These are phyloP conservation scores for Colletotrichum noveboracense DNA, from an alignment of 2,329 filamentous ascomycete species.

Conservation along the genomic window DNA sequence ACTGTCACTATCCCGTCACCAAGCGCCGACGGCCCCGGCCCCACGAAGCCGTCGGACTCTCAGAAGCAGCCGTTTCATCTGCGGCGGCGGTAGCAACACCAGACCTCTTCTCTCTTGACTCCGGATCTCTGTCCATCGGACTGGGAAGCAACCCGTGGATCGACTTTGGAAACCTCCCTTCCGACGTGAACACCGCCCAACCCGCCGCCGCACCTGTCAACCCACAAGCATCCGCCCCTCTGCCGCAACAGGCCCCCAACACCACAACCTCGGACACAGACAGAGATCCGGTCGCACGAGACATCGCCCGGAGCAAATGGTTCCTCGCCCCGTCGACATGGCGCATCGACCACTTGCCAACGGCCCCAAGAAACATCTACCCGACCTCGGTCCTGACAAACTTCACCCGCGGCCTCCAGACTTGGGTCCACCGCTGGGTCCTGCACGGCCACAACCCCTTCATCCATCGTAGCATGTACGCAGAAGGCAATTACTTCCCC, in stretches of 20 bases:
- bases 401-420: slow-evolving; percentile 26
- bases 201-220: background rate
- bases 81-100: background rate
- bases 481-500: slow-evolving; percentile 21
- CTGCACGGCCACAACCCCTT: slow-evolving; percentile 27
- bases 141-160: background rate
- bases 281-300: background rate
- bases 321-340: slow-evolving; percentile 24
- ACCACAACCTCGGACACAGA: background rate
- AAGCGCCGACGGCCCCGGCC: background rate
- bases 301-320: slow-evolving; percentile 2
- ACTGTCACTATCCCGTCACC: slow-evolving; percentile 24
- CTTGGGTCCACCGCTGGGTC: slow-evolving; percentile 30
- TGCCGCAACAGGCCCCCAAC: background rate
- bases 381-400: slow-evolving; percentile 24
- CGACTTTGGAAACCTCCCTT: background rate
- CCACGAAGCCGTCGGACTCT: background rate
- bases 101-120: background rate
- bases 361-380: background rate
- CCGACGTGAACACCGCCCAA: background rate
- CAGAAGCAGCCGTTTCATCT: background rate
- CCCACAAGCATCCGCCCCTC: background rate
- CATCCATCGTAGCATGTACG: slow-evolving; percentile 30
- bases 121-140: background rate
- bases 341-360: slow-evolving; percentile 22